phyloP scores from a whole-genome alignment of 202 grass and related monocot species.

The Bolboschoenoplectus hybrid region DNA sequence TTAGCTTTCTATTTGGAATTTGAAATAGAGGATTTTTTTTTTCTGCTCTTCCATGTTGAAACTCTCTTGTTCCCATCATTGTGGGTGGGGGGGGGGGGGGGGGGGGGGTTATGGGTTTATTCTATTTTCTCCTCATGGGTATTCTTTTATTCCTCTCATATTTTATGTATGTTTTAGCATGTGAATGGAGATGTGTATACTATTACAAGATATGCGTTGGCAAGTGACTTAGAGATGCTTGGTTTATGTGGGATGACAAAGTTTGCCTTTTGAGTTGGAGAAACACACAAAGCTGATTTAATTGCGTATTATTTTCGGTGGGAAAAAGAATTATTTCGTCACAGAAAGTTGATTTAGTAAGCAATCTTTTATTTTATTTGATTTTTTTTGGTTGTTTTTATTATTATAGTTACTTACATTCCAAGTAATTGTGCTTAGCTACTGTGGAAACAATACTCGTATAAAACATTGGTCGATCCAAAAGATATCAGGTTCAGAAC shows the following conservation, averaged over 20 bases:
- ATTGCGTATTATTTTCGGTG: constrained; percentile 5
- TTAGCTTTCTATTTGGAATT: too few relatives aligned
- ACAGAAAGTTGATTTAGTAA: background rate
- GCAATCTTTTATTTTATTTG: background rate
- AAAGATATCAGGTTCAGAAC: too few relatives aligned
- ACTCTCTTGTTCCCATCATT: constrained; percentile 34
- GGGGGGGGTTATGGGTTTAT: constrained; percentile 31
- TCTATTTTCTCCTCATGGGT: constrained; percentile 17
- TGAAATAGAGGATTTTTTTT: background rate
- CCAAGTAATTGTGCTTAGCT: background rate
- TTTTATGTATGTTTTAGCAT: background rate
- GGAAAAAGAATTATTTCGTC: background rate
- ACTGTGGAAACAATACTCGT: background rate
- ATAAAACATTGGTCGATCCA: too few relatives aligned
- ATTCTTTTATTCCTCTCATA: constrained; percentile 21
- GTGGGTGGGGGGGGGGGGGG: background rate
- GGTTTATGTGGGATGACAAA: constrained; percentile 35
- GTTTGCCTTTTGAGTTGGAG: constrained; percentile 32
- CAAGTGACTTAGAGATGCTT: constrained; percentile 31
- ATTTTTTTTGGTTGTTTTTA: background rate
- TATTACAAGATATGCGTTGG: constrained; percentile 9
- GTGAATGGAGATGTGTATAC: background rate
- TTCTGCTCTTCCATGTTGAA: constrained; percentile 18
- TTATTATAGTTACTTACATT: background rate
- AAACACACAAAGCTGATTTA: background rate